Base-by-base conservation (phyloP, 2,329 filamentous ascomycete species). In the Acrocalymma vagum region DNA sequence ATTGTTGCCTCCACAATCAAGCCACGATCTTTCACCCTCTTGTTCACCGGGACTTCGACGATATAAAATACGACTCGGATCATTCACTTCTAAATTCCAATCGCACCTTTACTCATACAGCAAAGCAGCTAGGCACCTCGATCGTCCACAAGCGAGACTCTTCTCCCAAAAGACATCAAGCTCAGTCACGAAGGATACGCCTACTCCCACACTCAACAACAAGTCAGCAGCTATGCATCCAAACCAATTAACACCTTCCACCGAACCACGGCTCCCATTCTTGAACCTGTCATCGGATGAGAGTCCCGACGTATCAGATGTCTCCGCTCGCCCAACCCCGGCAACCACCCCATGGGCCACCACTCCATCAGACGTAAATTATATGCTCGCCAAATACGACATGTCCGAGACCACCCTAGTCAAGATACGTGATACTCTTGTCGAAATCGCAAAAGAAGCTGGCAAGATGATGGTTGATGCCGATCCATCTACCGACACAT, bases 381-480 rank as follows among this genome's bases (percentile, higher is more conserved):
- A 33, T 17, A 29, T 31, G 2, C 42, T 65, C 3, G 35, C 44
- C 3, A 55, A 59, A 25, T 45, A 65, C 32, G 13, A 27, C 4
- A n/a, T 66, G 9, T 52, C 34, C 2, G 24, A 40, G 4, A 21
- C 20, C 1, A 38, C 41, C 15, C 51, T 67, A 1, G 29, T 29
- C 3, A 29, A 44, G 1, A 52, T 65, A 15, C 51, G 53, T 3
- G 42, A 52, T 27, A 25, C 53, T 3, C 51, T 68, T 0, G 38
- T 62, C 9, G 42, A 45, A 2, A 43, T 70, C 15, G 67, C 66
- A 10, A 47, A 52, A 14, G 46, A 41, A 2, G 66, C 56, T 1
- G 67, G 66, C 3, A 42, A 51, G 2, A 68, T 67, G 46, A 70
- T 71, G 60, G 29, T 64, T 5, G 51, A 46, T 5, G 67, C 66